phyloP scores from a whole-genome alignment of 2,329 filamentous ascomycete species.

The Trichophyton equinum region DNA sequence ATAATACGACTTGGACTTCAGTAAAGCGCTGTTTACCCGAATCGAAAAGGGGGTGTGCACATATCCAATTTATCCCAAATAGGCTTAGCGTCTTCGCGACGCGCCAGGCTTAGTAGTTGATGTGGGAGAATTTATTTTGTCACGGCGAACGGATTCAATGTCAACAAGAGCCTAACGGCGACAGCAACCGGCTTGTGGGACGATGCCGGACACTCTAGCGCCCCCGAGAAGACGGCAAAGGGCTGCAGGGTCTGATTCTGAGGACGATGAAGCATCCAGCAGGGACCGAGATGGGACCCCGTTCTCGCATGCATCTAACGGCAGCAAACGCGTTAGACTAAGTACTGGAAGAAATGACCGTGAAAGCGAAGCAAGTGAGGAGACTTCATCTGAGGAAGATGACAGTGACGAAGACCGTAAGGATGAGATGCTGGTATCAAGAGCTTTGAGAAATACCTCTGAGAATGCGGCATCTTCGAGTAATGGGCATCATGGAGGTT shows the following conservation, averaged over 20 bases:
- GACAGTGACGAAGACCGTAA: background rate
- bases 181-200: background rate
- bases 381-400: background rate
- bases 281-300: conserved; percentile 14
- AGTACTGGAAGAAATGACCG: background rate
- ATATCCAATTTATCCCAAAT: background rate
- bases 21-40: background rate
- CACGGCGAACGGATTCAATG: background rate
- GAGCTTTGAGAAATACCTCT: background rate
- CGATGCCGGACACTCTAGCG: conserved; percentile 20
- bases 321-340: conserved; percentile 24
- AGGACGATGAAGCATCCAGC: conserved; percentile 14
- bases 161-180: background rate
- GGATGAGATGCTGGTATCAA: background rate
- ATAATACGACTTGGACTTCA: background rate
- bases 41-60: background rate
- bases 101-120: background rate
- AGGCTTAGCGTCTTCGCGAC: background rate
- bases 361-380: conserved; percentile 5
- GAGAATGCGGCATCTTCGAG: background rate
- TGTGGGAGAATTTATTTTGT: background rate
- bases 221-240: conserved; percentile 20
- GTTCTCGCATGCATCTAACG: conserved; percentile 18
- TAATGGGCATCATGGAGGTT: background rate
- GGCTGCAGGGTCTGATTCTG: conserved; percentile 19